These are phyloP conservation scores for Beauveria brongniartii DNA, from an alignment of 2,329 filamentous ascomycete species.

Conservation along the genomic window DNA sequence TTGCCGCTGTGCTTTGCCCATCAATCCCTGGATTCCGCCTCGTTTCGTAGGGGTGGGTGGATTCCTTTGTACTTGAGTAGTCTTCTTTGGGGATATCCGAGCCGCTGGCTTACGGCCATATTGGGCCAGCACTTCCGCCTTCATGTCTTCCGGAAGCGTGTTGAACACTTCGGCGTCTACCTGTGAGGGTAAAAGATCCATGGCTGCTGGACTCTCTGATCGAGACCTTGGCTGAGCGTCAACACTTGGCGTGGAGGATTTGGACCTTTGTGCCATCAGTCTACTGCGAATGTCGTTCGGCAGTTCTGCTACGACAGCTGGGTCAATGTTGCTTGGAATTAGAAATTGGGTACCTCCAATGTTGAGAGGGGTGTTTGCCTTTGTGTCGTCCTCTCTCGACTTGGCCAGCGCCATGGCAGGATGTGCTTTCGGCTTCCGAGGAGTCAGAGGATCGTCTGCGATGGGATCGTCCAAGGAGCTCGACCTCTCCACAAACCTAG, in stretches of 20 bases:
- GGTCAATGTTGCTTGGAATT: constrained; percentile 75
- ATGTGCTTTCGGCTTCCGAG: constrained; percentile 43
- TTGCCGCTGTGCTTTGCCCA: constrained; percentile 41
- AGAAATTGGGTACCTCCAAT: constrained; percentile 85
- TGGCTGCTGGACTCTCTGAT: constrained; percentile 32
- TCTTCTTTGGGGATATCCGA: constrained; percentile 49
- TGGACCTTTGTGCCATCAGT: constrained; percentile 52
- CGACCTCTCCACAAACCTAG: constrained; percentile 21
- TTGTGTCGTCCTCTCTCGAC: constrained; percentile 39
- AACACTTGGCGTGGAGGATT: constrained; percentile 14
- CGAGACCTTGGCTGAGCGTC: constrained; percentile 24
- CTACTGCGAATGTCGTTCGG: constrained; percentile 74
- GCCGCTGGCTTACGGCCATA: constrained; percentile 44
- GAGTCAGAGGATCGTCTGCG: constrained; percentile 45
- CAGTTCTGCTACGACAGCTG: constrained; percentile 72
- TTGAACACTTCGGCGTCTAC: constrained; percentile 79
- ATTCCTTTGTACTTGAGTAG: constrained; percentile 42
- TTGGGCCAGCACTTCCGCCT: constrained; percentile 69
- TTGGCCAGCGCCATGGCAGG: constrained; percentile 45
- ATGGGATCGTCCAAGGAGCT: constrained; percentile 41
- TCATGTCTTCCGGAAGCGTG: constrained; percentile 77
- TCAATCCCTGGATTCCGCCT: constrained; percentile 32
- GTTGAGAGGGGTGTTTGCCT: constrained; percentile 64
- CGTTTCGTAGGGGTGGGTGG: constrained; percentile 60
- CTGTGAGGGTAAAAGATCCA: constrained; percentile 57